Conservation (phyloP, 441 rosid genomes). For the Dalechampia spathulata region DNA sequence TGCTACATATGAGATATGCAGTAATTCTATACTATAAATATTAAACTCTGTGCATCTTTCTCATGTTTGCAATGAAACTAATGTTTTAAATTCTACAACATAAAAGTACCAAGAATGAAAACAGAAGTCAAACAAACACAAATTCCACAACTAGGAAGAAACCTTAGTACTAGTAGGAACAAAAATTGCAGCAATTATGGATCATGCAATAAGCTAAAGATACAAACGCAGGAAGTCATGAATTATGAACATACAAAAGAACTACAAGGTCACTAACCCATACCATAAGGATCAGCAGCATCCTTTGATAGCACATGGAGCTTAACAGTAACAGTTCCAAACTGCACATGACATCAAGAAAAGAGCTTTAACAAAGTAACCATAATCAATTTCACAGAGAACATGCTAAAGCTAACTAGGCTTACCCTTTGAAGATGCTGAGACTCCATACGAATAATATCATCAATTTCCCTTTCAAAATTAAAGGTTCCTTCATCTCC, state of each 20-base stretch:
- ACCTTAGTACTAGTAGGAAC: no score
- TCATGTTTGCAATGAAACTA: no score
- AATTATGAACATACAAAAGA: conserved; percentile 10
- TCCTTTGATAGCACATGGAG: conserved; percentile 43
- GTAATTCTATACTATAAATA: no score
- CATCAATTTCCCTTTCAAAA: conserved; percentile 59
- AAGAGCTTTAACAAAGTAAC: conserved; percentile 14
- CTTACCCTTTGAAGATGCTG: conserved; percentile 69
- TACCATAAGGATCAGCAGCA: conserved; percentile 29
- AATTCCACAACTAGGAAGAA: no score
- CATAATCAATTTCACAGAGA: conserved; percentile 7
- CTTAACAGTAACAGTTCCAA: conserved; percentile 47
- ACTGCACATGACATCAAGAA: conserved; percentile 33
- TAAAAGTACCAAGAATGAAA: no score
- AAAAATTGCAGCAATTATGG: no score
- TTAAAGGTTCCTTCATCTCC: conserved; percentile 33
- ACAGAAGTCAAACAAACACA: no score
- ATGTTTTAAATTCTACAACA: no score
- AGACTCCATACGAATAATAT: conserved; percentile 55
- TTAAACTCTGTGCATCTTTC: no score
- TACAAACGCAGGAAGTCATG: conserved; percentile 2
- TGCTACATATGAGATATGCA: no score
- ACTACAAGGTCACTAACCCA: conserved; percentile 32
- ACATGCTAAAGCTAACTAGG: conserved; percentile 9
- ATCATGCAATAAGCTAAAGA: background rate